These are phyloP conservation scores for Populus ilicifolia DNA, from an alignment of 345 rosid genomes.

Conservation along the genomic window DNA sequence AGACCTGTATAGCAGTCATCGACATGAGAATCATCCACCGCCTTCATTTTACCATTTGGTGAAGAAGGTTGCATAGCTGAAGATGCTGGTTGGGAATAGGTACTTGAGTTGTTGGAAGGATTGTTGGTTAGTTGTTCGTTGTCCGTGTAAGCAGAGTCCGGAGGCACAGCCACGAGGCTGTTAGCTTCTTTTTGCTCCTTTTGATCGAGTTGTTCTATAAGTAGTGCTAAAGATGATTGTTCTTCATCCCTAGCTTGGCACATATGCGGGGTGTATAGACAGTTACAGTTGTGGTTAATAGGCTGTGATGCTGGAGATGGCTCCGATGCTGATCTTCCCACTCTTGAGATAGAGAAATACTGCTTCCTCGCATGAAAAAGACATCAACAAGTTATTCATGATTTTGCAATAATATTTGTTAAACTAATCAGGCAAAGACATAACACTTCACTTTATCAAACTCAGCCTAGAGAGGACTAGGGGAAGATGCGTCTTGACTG, in stretches of 20 bases:
- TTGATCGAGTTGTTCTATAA: constrained; percentile 45
- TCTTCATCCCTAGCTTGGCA: constrained; percentile 47
- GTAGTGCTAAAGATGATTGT: constrained; percentile 43
- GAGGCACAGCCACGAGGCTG: constrained; percentile 11
- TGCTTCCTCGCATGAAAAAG: constrained; percentile 17
- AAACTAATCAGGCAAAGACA: not conserved
- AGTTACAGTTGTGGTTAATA: not conserved
- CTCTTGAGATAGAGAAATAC: constrained; percentile 54
- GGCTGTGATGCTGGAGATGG: not conserved
- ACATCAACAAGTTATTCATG: not conserved
- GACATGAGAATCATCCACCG: constrained; percentile 5
- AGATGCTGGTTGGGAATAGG: not conserved
- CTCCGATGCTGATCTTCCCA: constrained; percentile 9
- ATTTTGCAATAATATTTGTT: not conserved
- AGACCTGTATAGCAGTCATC: constrained; percentile 38
- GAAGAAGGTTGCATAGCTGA: not conserved
- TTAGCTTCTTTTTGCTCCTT: constrained; percentile 29
- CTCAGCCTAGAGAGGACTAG: not conserved
- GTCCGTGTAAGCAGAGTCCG: constrained; percentile 7
- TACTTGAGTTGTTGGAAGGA: not conserved
- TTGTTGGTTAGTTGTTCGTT: not conserved
- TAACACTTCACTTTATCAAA: not conserved
- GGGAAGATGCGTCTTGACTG: not conserved
- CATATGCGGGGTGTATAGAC: not conserved
- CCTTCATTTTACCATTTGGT: not conserved